These are phyloP conservation scores for Phytophthora vignae DNA, from an alignment of 352 stramenopile species.

Conservation along the genomic window DNA sequence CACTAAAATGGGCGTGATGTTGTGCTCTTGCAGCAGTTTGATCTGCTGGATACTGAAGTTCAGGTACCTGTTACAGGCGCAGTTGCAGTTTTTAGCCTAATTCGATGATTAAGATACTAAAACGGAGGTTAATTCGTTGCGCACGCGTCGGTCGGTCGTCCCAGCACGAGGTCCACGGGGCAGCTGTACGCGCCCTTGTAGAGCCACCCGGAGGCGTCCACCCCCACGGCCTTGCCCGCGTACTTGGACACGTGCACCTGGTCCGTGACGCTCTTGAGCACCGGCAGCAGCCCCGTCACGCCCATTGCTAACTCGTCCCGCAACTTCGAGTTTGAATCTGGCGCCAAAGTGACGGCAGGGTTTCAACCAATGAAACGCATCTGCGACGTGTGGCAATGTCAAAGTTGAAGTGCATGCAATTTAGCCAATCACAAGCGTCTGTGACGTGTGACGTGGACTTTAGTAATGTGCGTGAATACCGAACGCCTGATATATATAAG, in stretches of 20 bases:
- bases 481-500: no score
- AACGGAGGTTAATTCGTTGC: slow-evolving; percentile 43
- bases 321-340: slow-evolving; percentile 29
- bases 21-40: slow-evolving; percentile 83
- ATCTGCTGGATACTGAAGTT: slow-evolving; percentile 91
- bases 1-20: slow-evolving; percentile 91
- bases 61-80: slow-evolving; percentile 60
- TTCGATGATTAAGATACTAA: slow-evolving; percentile 17
- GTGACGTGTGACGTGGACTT: slow-evolving; percentile 28
- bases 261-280: slow-evolving; percentile 79
- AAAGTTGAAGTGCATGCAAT: slow-evolving; percentile 1
- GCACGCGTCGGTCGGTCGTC: slow-evolving; percentile 60
- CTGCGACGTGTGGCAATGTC: slow-evolving; percentile 5
- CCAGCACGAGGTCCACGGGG: slow-evolving; percentile 79
- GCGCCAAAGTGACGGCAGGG: slow-evolving; percentile 16
- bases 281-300: slow-evolving; percentile 64
- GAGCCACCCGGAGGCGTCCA: slow-evolving; percentile 84
- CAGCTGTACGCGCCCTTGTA: slow-evolving; percentile 93
- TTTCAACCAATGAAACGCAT: background rate
- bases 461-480: no score
- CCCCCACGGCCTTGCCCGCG: slow-evolving; percentile 69
- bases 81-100: slow-evolving; percentile 42
- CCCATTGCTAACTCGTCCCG: slow-evolving; percentile 56
- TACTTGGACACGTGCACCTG: slow-evolving; percentile 85
- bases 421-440: slow-evolving; percentile 6